These are phyloP conservation scores for Solanum megistacrolobum DNA, from an alignment of 257 asterid species.

Conservation along the genomic window DNA sequence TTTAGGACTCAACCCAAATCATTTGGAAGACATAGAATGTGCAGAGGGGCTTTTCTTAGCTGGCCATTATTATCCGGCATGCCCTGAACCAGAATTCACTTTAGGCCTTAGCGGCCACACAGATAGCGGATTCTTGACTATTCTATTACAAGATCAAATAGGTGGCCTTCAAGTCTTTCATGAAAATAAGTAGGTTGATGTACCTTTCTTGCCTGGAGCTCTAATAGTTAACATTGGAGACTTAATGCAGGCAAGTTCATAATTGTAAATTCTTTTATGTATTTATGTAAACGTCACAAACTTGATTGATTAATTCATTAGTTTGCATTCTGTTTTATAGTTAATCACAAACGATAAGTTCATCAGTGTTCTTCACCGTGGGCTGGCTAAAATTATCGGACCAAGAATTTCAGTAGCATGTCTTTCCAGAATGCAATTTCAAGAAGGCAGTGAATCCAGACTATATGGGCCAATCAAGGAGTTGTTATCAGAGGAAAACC, in stretches of 20 bases:
- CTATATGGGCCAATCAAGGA: slow-evolving; percentile 26
- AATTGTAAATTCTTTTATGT: neutral
- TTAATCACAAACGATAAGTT: slow-evolving; percentile 18
- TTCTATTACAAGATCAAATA: slow-evolving; percentile 29
- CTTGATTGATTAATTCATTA: neutral
- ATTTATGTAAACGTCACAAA: neutral
- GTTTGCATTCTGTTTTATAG: slow-evolving; percentile 4
- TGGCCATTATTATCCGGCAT: slow-evolving; percentile 28
- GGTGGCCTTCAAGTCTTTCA: slow-evolving; percentile 49
- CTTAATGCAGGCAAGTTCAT: slow-evolving; percentile 41
- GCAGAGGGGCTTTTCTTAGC: slow-evolving; percentile 1
- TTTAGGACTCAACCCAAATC: slow-evolving; percentile 17
- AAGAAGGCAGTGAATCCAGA: neutral
- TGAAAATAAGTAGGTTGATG: slow-evolving; percentile 37
- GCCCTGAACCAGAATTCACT: slow-evolving; percentile 34
- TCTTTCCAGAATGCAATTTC: slow-evolving; percentile 6
- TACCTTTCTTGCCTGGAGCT: slow-evolving; percentile 41
- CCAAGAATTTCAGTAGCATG: slow-evolving; percentile 35
- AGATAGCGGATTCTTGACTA: slow-evolving; percentile 6
- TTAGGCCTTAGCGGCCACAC: slow-evolving; percentile 18
- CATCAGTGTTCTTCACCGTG: slow-evolving; percentile 14
- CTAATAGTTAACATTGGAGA: slow-evolving; percentile 53
- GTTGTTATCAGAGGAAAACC: slow-evolving; percentile 26
- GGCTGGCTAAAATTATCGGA: slow-evolving; percentile 7
- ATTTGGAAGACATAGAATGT: slow-evolving; percentile 24